These are phyloP conservation scores for Dillenia suffruticosa DNA, from an alignment of 164 flowering plant species.

Conservation along the genomic window DNA sequence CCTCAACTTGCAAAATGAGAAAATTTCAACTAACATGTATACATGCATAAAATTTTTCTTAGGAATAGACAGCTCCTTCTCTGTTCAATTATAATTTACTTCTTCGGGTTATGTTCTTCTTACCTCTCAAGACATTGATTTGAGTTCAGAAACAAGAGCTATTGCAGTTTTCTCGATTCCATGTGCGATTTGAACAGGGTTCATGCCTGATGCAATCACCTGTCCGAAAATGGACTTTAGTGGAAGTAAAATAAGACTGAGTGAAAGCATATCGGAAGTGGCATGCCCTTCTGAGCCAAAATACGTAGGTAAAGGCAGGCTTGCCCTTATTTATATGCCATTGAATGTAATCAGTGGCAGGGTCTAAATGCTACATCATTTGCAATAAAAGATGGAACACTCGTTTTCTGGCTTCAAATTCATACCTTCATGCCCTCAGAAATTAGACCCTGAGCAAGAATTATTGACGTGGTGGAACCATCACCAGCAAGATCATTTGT, in stretches of 20 bases:
- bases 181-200: constrained; percentile 74
- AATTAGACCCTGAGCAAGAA: constrained; percentile 87
- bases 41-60: constrained; percentile 2
- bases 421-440: constrained; percentile 82
- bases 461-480: constrained; percentile 81
- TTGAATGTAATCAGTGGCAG: too few relatives aligned
- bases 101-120: not conserved
- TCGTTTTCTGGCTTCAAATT: not conserved
- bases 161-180: constrained; percentile 82
- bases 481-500: constrained; percentile 93
- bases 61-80: not conserved
- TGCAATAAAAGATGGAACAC: too few relatives aligned
- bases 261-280: too few relatives aligned
- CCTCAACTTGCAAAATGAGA: constrained; percentile 61
- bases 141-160: constrained; percentile 77
- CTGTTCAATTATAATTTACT: not conserved
- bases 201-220: constrained; percentile 79
- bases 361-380: too few relatives aligned
- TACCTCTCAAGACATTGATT: constrained; percentile 82
- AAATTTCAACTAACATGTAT: not conserved
- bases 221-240: constrained; percentile 14
- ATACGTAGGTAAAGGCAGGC: too few relatives aligned
- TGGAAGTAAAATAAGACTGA: not conserved
- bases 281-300: too few relatives aligned
- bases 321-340: too few relatives aligned